phyloP scores from a whole-genome alignment of 129 eudicot species.

The Apium graveolens region DNA sequence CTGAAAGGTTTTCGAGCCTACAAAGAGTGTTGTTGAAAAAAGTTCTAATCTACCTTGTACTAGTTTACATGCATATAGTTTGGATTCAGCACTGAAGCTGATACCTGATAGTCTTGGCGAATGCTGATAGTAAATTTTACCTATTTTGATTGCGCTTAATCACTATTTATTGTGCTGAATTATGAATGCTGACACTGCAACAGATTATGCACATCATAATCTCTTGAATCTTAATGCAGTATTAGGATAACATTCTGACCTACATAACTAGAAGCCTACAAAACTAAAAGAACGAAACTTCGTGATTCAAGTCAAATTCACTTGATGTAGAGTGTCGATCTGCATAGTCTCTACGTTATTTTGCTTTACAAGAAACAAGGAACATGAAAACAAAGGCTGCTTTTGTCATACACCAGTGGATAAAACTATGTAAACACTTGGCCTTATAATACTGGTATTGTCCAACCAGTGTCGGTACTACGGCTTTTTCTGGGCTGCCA shows the following conservation, averaged over 20 bases:
- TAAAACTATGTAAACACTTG: neutral
- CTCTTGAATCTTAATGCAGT: neutral
- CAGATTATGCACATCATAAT: neutral
- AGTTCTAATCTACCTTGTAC: neutral
- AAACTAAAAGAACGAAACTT: neutral
- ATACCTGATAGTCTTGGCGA: neutral
- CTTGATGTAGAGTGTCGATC: neutral
- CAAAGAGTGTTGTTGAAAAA: neutral
- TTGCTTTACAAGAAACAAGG: neutral
- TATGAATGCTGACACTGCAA: neutral
- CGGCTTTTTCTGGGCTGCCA: neutral
- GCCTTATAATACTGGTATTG: neutral
- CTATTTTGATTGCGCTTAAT: neutral
- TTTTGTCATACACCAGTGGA: neutral
- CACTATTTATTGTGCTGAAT: neutral
- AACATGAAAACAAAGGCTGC: neutral
- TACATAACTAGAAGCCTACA: neutral
- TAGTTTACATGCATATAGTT: neutral
- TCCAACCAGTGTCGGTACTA: conserved; percentile 2
- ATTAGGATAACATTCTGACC: neutral
- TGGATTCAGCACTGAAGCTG: neutral
- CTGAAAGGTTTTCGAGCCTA: neutral
- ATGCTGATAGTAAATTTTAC: too few relatives aligned
- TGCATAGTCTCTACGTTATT: neutral
- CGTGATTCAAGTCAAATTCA: neutral